Evolutionary conservation across 2,329 filamentous ascomycete species (phyloP), one percentile per base, ranked within the genome.

Genomic region (Coniella vitis): DNA sequence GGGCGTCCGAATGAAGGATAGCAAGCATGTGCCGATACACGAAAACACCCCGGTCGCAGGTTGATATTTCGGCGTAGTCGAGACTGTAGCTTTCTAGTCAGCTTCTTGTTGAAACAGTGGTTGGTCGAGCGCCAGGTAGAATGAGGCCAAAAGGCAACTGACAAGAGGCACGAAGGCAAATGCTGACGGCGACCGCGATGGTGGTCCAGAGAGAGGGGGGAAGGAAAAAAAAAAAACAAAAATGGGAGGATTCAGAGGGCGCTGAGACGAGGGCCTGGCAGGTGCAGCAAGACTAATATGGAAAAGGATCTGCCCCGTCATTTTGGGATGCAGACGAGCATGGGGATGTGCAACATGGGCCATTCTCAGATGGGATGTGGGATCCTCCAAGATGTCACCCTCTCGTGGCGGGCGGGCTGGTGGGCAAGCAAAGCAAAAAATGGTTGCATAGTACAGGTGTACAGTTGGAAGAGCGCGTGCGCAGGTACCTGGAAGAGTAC

Each of bases 261-360:
- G 40, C 12, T n/a, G 32, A 40, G 37, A 37, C 32, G 36, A 47
- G 39, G 45, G 39, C 36, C 45, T 39, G 42, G 47, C 40, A 51
- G 47, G 47, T 39, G 51, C 44, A 53, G 51, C 39, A 50, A 53
- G 43, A 50, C 34, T 45, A 39, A 53, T 43, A 49, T 53, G 51
- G 49, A 42, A 47, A 50, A 53, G 51, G 47, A 53, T 50, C 19
- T 38, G 35, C 44, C 37, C 42, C 25, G 42, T 49, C 41, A n/a
- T 36, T 49, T 38, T 29, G 25, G 49, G 35, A 17, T 46, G 51
- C 45, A 41, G 44, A 45, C 43, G 36, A 44, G 31, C 36, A 49
- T 49, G 40, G n/a, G n/a, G 36, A 45, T 39, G 20, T 19, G 25
- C 29, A 41, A 41, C 38, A 41, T 39, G 20, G 21, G 38, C n/a